Percentiles rank a stretch among this genome's conserved stretches.
Conservation (phyloP, 78 protist species). For the Dictyostelium purpureum region DNA sequence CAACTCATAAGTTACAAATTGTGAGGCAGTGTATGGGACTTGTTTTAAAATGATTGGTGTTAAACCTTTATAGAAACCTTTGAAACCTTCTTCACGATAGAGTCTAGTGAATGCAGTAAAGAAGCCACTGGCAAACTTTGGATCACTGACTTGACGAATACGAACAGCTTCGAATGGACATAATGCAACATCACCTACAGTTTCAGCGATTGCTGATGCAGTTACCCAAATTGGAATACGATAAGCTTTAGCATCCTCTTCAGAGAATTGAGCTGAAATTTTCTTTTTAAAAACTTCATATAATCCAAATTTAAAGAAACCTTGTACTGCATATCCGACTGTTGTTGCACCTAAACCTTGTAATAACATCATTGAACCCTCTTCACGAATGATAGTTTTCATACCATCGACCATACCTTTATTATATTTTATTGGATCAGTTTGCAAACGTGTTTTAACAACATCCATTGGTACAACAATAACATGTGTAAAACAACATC, state of each 20-base stretch:
- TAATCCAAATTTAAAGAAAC: constrained; percentile 90
- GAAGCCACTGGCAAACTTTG: constrained; percentile 57
- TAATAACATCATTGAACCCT: constrained; percentile 77
- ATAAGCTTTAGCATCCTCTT: constrained; percentile 80
- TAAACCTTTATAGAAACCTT: constrained; percentile 70
- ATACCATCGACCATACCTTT: constrained; percentile 55
- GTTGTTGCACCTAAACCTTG: constrained; percentile 78
- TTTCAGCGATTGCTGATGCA: constrained; percentile 87
- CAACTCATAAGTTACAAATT: constrained; percentile 85
- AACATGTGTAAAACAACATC: constrained; percentile 91
- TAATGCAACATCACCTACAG: constrained; percentile 90
- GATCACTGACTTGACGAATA: constrained; percentile 75
- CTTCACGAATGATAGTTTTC: constrained; percentile 74
- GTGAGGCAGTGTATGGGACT: constrained; percentile 95
- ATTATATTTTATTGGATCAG: constrained; percentile 81
- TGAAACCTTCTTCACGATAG: constrained; percentile 33
- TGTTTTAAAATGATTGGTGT: constrained; percentile 92
- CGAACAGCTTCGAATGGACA: constrained; percentile 89
- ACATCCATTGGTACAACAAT: constrained; percentile 92
- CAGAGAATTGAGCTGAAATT: constrained; percentile 67
- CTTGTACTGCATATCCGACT: constrained; percentile 91
- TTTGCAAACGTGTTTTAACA: constrained; percentile 74
- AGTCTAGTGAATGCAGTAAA: constrained; percentile 24
- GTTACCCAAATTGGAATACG: constrained; percentile 83
- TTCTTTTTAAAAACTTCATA: constrained; percentile 91